Percentiles rank a stretch among this genome's conserved stretches.
Conservation (phyloP, 345 rosid genomes). For the Cochlearia excelsa region DNA sequence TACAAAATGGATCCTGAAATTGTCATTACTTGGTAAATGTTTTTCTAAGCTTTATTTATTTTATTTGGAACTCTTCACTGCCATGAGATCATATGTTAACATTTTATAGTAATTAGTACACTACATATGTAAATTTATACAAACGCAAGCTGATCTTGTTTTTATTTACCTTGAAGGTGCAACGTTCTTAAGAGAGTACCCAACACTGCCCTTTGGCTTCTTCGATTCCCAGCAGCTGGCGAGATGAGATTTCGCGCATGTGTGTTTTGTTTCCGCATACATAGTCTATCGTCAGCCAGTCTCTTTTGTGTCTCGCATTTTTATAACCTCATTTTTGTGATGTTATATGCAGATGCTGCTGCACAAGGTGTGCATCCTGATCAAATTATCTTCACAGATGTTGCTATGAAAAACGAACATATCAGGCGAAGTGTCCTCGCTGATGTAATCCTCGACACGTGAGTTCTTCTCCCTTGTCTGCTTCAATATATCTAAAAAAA, state of each 20-base stretch:
- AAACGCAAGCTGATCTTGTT: constrained; percentile 1
- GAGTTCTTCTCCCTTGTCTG: constrained; percentile 20
- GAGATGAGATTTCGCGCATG: constrained; percentile 89
- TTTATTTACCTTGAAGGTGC: constrained; percentile 52
- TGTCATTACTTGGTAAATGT: constrained; percentile 72
- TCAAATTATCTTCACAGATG: constrained; percentile 94
- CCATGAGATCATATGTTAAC: background rate
- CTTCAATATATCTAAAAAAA: background rate
- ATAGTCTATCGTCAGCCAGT: background rate
- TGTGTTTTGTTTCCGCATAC: constrained; percentile 35
- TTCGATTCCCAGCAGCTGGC: constrained; percentile 97
- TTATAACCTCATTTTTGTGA: background rate
- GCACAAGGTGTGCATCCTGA: constrained; percentile 84
- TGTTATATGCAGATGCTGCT: constrained; percentile 63
- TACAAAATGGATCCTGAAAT: constrained; percentile 99
- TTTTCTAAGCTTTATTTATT: background rate
- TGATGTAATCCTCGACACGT: constrained; percentile 96
- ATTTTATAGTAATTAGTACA: background rate
- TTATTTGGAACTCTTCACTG: background rate
- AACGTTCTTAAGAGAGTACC: constrained; percentile 95
- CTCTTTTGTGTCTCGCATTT: background rate
- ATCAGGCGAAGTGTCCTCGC: constrained; percentile 94
- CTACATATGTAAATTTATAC: too few species aligned
- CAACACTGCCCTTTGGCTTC: constrained; percentile 97
- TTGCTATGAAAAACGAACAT: constrained; percentile 96